Conservation (phyloP, 352 stramenopile species). For the Phytophthora palmivora region DNA sequence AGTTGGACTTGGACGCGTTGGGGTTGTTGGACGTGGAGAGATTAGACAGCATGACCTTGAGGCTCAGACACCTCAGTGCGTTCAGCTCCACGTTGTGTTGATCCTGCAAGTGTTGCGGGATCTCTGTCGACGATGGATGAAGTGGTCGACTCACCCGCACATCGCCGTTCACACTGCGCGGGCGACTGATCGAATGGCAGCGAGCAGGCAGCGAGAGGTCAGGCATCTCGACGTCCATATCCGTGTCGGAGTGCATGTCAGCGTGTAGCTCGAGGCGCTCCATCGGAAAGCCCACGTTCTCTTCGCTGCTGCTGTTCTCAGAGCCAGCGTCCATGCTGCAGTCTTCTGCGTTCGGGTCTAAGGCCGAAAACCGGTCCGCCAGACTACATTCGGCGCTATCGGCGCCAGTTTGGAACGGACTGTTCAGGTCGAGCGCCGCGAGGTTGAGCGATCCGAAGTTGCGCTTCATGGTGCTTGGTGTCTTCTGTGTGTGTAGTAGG, state of each 20-base stretch:
- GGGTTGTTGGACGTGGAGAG: conserved; percentile 23
- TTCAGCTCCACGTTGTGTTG: conserved; percentile 56
- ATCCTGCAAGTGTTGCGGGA: conserved; percentile 39
- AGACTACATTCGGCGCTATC: conserved; percentile 31
- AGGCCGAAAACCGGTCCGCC: conserved; percentile 33
- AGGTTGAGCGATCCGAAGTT: conserved; percentile 68
- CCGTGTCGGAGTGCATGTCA: conserved; percentile 20
- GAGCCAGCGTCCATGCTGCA: conserved; percentile 28
- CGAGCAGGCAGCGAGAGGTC: conserved; percentile 32
- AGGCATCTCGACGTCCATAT: conserved; percentile 34
- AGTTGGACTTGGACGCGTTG: conserved; percentile 35
- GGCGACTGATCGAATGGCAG: conserved; percentile 22
- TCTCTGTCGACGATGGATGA: conserved; percentile 25
- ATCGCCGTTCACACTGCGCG: conserved; percentile 29
- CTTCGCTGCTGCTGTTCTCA: conserved; percentile 42
- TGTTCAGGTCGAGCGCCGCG: conserved; percentile 49
- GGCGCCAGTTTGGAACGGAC: conserved; percentile 11
- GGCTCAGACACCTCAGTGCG: conserved; percentile 56
- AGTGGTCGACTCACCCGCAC: conserved; percentile 23
- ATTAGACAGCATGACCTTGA: conserved; percentile 66
- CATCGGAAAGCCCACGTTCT: conserved; percentile 48
- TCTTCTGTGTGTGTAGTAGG: conserved; percentile 10
- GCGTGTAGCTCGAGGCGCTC: conserved; percentile 27
- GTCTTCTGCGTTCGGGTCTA: conserved; percentile 38
- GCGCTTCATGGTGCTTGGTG: conserved; percentile 44